Evolutionary conservation across 75 land plant species (phyloP), one percentile per base, ranked within the genome.

Genomic region (Isoetes taiwanensis): DNA sequence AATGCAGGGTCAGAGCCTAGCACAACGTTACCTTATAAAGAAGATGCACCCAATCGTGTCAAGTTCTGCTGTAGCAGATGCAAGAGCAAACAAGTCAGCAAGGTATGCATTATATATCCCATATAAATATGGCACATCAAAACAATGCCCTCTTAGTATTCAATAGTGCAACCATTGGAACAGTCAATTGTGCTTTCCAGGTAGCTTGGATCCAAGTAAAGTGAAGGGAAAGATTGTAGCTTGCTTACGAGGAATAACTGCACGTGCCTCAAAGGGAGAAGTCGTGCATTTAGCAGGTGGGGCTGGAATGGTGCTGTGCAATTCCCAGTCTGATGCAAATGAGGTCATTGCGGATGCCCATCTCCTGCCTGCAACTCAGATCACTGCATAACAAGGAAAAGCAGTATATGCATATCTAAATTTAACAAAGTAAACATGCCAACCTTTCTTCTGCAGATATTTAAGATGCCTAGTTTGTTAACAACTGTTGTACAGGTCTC

Each of bases 161-260:
- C n/a, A n/a, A n/a, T n/a, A n/a, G n/a, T n/a, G n/a, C n/a, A n/a
- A n/a, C n/a, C n/a, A n/a, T n/a, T n/a, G n/a, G n/a, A n/a, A n/a
- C 68, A 81, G 75, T 3, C 1, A 14, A 21, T 32, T 61, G 20
- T 78, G 82, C 39, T 12, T 57, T 11, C 19, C 11, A 16, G 74
- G 75, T 40, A 26, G 72, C 4, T 64, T 84, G 37, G 79, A 80
- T 31, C 72, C 73, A 0, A 38, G 32, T 56, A 81, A 76, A 63
- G 70, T 68, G 57, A 53, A 56, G 54, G 80, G 84, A 10, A 83
- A 80, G 72, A 73, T 76, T 11, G 68, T 82, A 38, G 77, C 70
- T 0, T 80, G 85, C 58, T 27, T 71, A 35, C 66, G 70, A 10
- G 85, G 85, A n/a, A 41, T 53, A 3, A 62, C 24, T 32, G 52